Evolutionary conservation across 225 moss, liverwort and hornwort species (phyloP), one percentile per base, ranked within the genome.

Genomic region (Marchantia paleacea): DNA sequence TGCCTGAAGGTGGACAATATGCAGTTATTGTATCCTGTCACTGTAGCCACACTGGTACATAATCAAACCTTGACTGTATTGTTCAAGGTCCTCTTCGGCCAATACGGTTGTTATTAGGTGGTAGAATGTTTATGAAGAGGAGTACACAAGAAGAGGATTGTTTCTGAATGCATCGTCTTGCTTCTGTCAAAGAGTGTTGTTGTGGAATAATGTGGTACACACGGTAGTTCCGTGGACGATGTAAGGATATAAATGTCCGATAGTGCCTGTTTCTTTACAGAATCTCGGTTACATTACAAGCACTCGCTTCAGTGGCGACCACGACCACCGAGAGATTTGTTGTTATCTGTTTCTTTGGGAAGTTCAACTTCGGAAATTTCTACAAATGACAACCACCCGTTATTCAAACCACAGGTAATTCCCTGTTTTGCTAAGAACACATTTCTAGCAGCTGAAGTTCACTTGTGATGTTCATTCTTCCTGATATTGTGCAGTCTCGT

Each of bases 1-100:
- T 83, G 70, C 80, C 83, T 76, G 91, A 89, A 72, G 88, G 79
- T 74, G 95, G 89, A 75, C 90, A 91, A 81, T 99, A 95, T 87
- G 99, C 94, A 78, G 90, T 99, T 50, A 87, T 99, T 74, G 90
- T 99, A 70, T 99, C 99, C 39, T 99, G 95, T 81, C 94, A 89
- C 86, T 95, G 94, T 82, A 99, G 94, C 81, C 99, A 99, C 73
- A 94, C 94, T 83, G 99, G 99, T 91, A 77, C 58, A 29, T 12
- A 19, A 11, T 75, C 55, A 39, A 9, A 12, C 18, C 28, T 58
- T 20, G 4, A 18, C 39, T 39, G 39, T 39, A 39, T 39, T 2
- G 3, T 39, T 39, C 39, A 5, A 39, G 39, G 39, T 39, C 39
- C 39, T 39, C 39, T 39, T 39, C 39, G 5, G 39, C 39, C 39